Base-by-base conservation (phyloP, 768 basidiomycete species). In the Russula griseocarnosa region DNA sequence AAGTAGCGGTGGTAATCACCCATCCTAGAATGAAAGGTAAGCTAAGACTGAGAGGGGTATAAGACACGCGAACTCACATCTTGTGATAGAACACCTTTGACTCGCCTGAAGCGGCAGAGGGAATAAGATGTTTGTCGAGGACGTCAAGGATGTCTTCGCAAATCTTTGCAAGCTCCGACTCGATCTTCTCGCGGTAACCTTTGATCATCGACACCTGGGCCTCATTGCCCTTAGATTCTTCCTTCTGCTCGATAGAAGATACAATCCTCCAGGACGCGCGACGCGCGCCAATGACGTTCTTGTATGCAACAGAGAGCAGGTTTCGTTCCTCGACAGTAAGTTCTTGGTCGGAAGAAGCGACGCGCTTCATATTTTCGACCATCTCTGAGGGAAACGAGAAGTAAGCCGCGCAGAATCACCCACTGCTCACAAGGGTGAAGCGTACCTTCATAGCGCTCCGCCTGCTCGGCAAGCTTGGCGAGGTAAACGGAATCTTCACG, bases 71-170 rank as follows among this genome's bases (percentile, higher is more conserved):
- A 8, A 73, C 92, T 67, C 70, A 94, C 93, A 97, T 94, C 87
- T 98, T 98, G 86, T 96, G 94, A 82, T 98, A 98, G 85, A 98
- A 98, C 62, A 98, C 95, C 82, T 97, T 96, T 63, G 90, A 93
- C 79, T 98, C 96, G 73, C 95, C 94, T 62, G 92, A 89, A 66
- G 92, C 93, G 57, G 96, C 96, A 13, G 94, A 95, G 67, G 94
- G 94, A 71, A 93, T 97, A 72, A 98, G 88, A 82, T 97, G 94
- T 82, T 96, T 93, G 77, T 95, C 93, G 70, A 98, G 90, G 57
- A 98, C 94, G 67, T 92, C 87, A 71, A 98, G 90, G 73, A 98
- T 97, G 75, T 98, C 94, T 79, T 97, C 94, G 81, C 95, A 98
- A 77, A 98, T 97, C 80, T 94, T 94, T 62, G 93, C 92, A 62